Conservation (phyloP, 441 rosid genomes). For the Gossypium aridum region DNA sequence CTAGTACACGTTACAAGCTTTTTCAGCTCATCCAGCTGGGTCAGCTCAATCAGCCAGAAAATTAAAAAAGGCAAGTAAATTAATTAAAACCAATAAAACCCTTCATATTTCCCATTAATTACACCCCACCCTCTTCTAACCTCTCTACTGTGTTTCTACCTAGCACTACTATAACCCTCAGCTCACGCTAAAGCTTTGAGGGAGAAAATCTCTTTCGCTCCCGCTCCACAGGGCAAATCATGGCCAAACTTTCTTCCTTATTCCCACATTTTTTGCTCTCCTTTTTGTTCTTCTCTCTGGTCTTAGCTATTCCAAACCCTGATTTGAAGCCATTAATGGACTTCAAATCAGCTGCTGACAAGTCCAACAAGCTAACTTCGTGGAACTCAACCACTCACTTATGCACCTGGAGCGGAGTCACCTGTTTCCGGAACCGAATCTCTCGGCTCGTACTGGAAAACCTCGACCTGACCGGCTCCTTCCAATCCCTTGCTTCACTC, state of each 20-base stretch:
- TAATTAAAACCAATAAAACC: not conserved
- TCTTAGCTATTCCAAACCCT: conserved; percentile 30
- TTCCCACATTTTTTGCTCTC: conserved; percentile 15
- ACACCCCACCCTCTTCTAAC: conserved; percentile 9
- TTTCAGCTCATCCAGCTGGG: conserved; percentile 5
- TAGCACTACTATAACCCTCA: conserved; percentile 5
- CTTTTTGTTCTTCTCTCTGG: conserved; percentile 20
- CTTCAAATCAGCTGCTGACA: conserved; percentile 56
- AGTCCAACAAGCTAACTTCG: conserved; percentile 37
- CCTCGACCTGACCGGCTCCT: conserved; percentile 40
- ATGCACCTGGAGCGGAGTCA: conserved; percentile 51
- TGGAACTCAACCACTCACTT: conserved; percentile 46
- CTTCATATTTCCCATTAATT: conserved; percentile 16
- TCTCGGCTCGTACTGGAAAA: conserved; percentile 46
- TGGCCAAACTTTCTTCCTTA: conserved; percentile 33
- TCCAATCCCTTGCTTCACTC: conserved; percentile 34
- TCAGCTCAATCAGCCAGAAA: not conserved
- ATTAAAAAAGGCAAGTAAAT: not conserved
- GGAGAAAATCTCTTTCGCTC: conserved; percentile 6
- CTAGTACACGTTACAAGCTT: conserved; percentile 9
- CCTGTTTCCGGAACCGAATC: conserved; percentile 41
- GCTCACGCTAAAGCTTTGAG: not conserved
- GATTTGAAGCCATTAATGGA: conserved; percentile 44
- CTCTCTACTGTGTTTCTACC: not conserved
- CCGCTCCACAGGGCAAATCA: conserved; percentile 21